These are phyloP conservation scores for Bretziella fagacearum DNA, from an alignment of 2,329 filamentous ascomycete species.

Conservation along the genomic window DNA sequence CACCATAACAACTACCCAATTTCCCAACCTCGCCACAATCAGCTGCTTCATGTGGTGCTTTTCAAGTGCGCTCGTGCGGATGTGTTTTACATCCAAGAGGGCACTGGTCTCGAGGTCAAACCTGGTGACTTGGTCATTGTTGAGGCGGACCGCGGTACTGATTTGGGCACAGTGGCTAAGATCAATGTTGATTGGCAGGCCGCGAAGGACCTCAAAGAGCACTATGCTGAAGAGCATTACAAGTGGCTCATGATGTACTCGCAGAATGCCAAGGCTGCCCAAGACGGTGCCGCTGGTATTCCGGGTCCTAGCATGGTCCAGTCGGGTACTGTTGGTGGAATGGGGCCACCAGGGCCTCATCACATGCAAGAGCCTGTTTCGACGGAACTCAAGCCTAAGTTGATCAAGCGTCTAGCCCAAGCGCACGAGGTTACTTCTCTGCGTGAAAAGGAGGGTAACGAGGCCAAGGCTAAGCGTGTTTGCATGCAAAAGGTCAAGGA, in stretches of 20 bases:
- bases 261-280: slow-evolving; percentile 48
- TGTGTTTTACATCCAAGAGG: slow-evolving; percentile 93
- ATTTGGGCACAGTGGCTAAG: slow-evolving; percentile 80
- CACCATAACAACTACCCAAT: slow-evolving; percentile 45
- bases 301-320: slow-evolving; percentile 1
- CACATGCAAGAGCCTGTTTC: slow-evolving; percentile 53
- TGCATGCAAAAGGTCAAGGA: slow-evolving; percentile 95
- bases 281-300: slow-evolving; percentile 44
- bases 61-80: slow-evolving; percentile 95
- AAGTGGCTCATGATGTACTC: slow-evolving; percentile 99
- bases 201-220: slow-evolving; percentile 76
- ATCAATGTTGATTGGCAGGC: slow-evolving; percentile 77
- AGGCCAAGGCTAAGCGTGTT: slow-evolving; percentile 91
- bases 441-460: slow-evolving; percentile 90
- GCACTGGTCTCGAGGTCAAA: slow-evolving; percentile 79
- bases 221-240: slow-evolving; percentile 89
- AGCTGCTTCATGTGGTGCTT: slow-evolving; percentile 71
- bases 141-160: slow-evolving; percentile 89
- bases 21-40: slow-evolving; percentile 44
- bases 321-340: slow-evolving; percentile 51
- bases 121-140: slow-evolving; percentile 91
- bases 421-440: slow-evolving; percentile 77
- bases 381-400: slow-evolving; percentile 77
- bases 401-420: slow-evolving; percentile 90
- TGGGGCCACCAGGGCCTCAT: slow-evolving; percentile 59